A percentile compares a stretch with the other conserved stretches of the same genome.
Conservation (phyloP, 2,329 filamentous ascomycete species). For the Diaporthe longicolla region DNA sequence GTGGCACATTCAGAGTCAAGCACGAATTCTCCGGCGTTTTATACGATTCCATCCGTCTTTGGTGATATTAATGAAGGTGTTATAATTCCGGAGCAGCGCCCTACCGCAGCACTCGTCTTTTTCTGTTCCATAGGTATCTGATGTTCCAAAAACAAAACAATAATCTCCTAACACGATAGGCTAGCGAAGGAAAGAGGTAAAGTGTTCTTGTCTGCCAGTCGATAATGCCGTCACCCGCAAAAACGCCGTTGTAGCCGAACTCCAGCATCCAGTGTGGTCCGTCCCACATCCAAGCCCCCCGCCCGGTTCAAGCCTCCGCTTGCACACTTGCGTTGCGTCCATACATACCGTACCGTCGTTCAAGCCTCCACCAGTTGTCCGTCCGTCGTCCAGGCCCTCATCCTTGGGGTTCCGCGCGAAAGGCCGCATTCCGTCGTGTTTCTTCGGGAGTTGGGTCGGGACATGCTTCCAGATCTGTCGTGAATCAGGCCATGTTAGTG, state of each 20-base stretch:
- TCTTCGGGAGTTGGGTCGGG: slow-evolving; percentile 36
- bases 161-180: slow-evolving; percentile 40
- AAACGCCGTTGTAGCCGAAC: slow-evolving; percentile 41
- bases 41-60: not conserved
- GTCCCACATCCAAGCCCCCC: slow-evolving; percentile 15
- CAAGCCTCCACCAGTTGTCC: slow-evolving; percentile 42
- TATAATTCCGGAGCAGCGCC: slow-evolving; percentile 33
- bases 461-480: slow-evolving; percentile 39
- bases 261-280: slow-evolving; percentile 38
- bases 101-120: slow-evolving; percentile 36
- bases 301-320: slow-evolving; percentile 33
- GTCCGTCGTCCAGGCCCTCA: slow-evolving; percentile 38
- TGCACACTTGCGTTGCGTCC: slow-evolving; percentile 27
- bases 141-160: slow-evolving; percentile 37
- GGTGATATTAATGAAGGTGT: slow-evolving; percentile 31
- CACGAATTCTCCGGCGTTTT: not conserved
- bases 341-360: slow-evolving; percentile 32
- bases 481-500: slow-evolving; percentile 40
- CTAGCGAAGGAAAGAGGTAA: slow-evolving; percentile 41
- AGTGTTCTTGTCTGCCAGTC: slow-evolving; percentile 35
- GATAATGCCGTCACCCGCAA: slow-evolving; percentile 38
- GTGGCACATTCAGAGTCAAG: not conserved
- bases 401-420: slow-evolving; percentile 34
- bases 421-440: slow-evolving; percentile 39
- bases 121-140: slow-evolving; percentile 44